Conservation (phyloP, 805 yeast genomes). For the Candida boidinii region DNA sequence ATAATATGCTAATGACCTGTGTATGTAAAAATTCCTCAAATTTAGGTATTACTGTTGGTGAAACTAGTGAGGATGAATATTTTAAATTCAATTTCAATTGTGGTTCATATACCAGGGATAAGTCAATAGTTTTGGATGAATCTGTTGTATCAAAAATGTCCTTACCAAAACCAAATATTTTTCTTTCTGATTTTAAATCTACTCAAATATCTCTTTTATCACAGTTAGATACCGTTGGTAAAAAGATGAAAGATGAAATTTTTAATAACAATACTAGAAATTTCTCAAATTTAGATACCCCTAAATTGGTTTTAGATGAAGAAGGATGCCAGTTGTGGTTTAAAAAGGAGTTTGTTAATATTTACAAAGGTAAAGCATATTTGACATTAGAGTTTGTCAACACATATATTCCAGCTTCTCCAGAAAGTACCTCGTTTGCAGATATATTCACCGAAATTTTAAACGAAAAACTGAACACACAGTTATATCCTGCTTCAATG, state of each 20-base stretch:
- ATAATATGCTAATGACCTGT: constrained; percentile 27
- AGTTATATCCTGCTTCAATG: constrained; percentile 45
- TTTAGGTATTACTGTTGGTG: not conserved
- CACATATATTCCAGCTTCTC: constrained; percentile 21
- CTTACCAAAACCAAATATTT: constrained; percentile 26
- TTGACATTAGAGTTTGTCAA: constrained; percentile 39
- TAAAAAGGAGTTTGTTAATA: constrained; percentile 25
- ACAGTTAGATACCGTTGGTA: constrained; percentile 16
- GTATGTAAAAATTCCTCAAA: constrained; percentile 20
- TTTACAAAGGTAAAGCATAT: constrained; percentile 24
- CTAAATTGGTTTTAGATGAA: constrained; percentile 28
- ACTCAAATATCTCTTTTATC: constrained; percentile 18
- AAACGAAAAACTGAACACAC: constrained; percentile 28
- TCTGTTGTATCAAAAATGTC: constrained; percentile 3
- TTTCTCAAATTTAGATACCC: constrained; percentile 18
- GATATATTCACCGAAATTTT: constrained; percentile 47
- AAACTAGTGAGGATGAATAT: constrained; percentile 23
- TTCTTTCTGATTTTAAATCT: constrained; percentile 25
- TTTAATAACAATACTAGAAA: constrained; percentile 26
- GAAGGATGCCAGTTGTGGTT: constrained; percentile 43
- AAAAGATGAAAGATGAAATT: constrained; percentile 20
- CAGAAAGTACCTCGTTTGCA: constrained; percentile 33
- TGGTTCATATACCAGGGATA: too few species aligned
- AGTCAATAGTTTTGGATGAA: too few species aligned
- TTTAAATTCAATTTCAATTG: constrained; percentile 25